Evolutionary conservation across 306 rosid species (phyloP).

Genomic region (Casuarina glauca): DNA sequence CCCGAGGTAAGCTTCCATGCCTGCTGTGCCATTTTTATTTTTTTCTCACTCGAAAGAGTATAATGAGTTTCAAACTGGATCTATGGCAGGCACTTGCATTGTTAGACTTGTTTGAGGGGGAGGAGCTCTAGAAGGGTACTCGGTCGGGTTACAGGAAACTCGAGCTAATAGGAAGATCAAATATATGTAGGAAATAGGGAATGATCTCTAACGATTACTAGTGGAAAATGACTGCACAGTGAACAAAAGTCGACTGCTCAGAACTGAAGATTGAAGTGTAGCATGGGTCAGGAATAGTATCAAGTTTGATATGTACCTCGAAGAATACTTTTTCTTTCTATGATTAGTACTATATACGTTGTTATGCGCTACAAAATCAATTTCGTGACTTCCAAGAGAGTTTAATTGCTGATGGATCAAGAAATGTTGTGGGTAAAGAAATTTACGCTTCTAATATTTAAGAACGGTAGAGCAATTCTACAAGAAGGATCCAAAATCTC

Average conservation of each 20-base stretch:
- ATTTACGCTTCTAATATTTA: not conserved
- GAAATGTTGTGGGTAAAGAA: not conserved
- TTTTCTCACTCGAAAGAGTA: not conserved
- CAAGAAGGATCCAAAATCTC: not conserved
- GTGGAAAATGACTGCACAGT: not conserved
- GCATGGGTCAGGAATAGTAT: not conserved
- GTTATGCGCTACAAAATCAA: not conserved
- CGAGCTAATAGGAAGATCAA: not conserved
- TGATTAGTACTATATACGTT: not conserved
- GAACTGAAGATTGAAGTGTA: not conserved
- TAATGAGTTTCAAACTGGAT: not conserved
- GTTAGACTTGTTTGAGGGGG: slow-evolving; percentile 23
- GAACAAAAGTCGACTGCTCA: not conserved
- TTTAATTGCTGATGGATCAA: not conserved
- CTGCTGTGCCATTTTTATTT: not conserved
- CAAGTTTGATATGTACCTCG: not conserved
- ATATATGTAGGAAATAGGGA: not conserved
- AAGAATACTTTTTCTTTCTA: not conserved
- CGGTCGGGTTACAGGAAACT: not conserved
- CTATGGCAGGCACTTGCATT: slow-evolving; percentile 28
- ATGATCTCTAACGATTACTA: not conserved
- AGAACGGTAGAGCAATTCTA: not conserved
- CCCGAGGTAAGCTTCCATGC: slow-evolving; percentile 22
- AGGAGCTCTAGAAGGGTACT: not conserved
- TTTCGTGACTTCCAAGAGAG: not conserved